These are phyloP conservation scores for Ceratocystis destructans DNA, from an alignment of 2,329 filamentous ascomycete genomes.

Conservation along the genomic window DNA sequence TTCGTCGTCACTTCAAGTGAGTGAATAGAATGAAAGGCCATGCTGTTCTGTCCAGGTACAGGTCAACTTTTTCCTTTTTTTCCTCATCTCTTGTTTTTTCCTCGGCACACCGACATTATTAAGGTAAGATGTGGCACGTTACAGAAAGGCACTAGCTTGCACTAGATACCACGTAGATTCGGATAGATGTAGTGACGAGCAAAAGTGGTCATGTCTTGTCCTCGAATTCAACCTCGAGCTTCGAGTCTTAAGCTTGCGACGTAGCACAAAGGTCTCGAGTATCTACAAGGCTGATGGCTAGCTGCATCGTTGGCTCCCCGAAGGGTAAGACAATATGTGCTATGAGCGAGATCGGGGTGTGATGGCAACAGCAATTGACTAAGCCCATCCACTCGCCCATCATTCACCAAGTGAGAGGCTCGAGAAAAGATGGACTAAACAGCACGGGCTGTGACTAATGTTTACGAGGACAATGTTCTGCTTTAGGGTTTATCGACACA, in stretches of 20 bases:
- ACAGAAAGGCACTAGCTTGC: background rate
- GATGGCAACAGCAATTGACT: background rate
- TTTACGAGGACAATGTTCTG: too few relatives aligned
- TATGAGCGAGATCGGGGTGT: background rate
- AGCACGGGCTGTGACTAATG: too few relatives aligned
- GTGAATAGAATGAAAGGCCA: background rate
- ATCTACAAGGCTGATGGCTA: background rate
- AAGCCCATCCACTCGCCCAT: background rate
- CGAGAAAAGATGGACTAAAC: too few relatives aligned
- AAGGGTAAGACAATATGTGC: background rate
- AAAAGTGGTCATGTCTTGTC: background rate
- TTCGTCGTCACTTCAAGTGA: background rate
- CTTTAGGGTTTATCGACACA: too few relatives aligned
- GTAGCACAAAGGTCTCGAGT: background rate
- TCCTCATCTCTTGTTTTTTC: too few relatives aligned
- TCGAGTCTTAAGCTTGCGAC: background rate
- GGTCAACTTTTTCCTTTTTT: background rate
- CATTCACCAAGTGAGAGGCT: background rate
- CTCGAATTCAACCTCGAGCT: background rate
- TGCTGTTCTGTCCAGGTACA: background rate
- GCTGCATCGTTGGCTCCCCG: background rate
- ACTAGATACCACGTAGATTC: background rate
- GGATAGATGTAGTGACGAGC: background rate
- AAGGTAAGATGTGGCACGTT: background rate
- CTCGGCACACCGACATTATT: background rate